phyloP scores from a whole-genome alignment of 1,284 basidiomycete species.

The Kwoniella shivajii region DNA sequence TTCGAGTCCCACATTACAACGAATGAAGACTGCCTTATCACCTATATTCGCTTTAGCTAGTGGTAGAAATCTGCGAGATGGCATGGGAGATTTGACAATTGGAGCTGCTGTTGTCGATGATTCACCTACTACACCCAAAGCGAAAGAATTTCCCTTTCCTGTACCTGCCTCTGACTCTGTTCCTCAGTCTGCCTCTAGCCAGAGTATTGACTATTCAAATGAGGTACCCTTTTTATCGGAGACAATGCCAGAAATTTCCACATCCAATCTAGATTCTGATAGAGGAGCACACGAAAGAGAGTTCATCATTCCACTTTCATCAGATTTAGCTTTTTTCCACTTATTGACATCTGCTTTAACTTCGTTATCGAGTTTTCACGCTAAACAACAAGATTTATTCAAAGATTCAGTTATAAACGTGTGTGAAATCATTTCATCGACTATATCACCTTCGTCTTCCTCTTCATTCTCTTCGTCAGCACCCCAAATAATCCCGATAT shows the following conservation, averaged over 20 bases:
- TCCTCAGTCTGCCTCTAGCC: neutral
- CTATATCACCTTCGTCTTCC: constrained; percentile 64
- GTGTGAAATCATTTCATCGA: constrained; percentile 63
- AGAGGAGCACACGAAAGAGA: constrained; percentile 54
- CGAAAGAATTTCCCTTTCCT: constrained; percentile 1
- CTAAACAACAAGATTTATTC: constrained; percentile 67
- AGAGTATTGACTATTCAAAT: too few relatives aligned
- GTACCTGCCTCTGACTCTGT: neutral
- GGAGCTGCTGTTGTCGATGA: constrained; percentile 31
- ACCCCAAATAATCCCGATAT: constrained; percentile 28
- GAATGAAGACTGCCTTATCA: constrained; percentile 36
- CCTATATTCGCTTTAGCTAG: constrained; percentile 52
- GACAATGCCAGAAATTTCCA: constrained; percentile 4
- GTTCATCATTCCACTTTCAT: constrained; percentile 75
- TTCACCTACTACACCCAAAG: constrained; percentile 10
- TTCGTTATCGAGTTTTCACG: constrained; percentile 68
- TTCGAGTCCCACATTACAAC: constrained; percentile 38
- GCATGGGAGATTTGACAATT: constrained; percentile 38
- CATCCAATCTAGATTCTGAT: neutral
- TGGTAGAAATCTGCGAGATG: constrained; percentile 21
- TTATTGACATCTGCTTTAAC: constrained; percentile 72
- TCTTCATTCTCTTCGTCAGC: constrained; percentile 62
- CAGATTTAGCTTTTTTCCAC: constrained; percentile 81
- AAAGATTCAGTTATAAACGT: constrained; percentile 64
- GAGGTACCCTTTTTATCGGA: neutral